phyloP scores from a whole-genome alignment of 2,329 filamentous ascomycete species.

The Diaporthe sp. region DNA sequence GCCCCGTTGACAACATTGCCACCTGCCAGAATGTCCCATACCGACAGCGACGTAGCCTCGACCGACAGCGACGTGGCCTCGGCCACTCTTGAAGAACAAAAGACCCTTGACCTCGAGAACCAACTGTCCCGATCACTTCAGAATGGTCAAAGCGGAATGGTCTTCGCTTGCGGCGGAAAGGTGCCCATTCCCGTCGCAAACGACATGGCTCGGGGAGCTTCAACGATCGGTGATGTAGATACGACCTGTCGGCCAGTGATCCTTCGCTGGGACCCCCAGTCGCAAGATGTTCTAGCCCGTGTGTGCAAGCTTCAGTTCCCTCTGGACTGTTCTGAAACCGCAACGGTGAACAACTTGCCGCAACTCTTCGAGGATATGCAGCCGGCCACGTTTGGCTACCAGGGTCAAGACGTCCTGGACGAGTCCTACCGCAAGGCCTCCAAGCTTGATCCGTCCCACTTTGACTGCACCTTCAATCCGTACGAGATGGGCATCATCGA shows the following conservation, averaged over 20 bases:
- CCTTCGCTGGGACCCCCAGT: constrained; percentile 42
- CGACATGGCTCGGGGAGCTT: no score
- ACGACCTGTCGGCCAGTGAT: constrained; percentile 7
- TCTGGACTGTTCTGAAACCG: neutral
- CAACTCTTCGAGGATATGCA: constrained; percentile 49
- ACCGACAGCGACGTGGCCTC: neutral
- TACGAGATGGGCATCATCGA: constrained; percentile 65
- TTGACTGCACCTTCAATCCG: constrained; percentile 64
- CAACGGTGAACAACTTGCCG: constrained; percentile 34
- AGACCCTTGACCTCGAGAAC: neutral
- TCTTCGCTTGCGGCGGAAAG: neutral
- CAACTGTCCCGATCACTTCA: neutral
- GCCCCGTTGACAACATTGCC: neutral
- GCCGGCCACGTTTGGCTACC: constrained; percentile 63
- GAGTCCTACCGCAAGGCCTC: constrained; percentile 65
- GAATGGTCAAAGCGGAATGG: neutral
- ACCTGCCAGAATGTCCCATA: neutral
- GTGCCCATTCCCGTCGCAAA: neutral
- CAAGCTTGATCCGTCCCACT: constrained; percentile 60
- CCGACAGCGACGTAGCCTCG: neutral
- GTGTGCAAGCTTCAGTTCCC: constrained; percentile 40
- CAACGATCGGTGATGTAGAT: no score
- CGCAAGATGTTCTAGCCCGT: neutral
- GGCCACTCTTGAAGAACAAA: neutral
- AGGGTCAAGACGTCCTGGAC: constrained; percentile 61